A percentile compares a stretch with the other conserved stretches of the same genome.
These are phyloP conservation scores for Chaetomium tenue DNA, from an alignment of 495 filamentous ascomycete species.

Conservation along the genomic window DNA sequence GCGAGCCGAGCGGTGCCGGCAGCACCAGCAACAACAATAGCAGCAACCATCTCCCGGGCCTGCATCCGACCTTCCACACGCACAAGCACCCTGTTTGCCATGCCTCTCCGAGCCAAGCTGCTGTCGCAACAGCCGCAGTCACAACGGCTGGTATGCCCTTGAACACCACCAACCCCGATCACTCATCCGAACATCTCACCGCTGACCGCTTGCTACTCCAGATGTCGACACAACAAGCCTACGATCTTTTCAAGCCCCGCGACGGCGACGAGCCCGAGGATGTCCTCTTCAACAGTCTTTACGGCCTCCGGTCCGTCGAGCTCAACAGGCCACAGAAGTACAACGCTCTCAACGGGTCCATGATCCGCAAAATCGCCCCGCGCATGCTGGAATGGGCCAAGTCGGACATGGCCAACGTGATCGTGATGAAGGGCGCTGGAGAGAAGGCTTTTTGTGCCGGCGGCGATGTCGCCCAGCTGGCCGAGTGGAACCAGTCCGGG, in stretches of 20 bases:
- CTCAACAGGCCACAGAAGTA: constrained; percentile 89
- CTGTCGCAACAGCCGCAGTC: constrained; percentile 58
- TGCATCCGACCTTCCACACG: constrained; percentile 19
- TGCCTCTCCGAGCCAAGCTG: constrained; percentile 89
- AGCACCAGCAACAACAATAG: constrained; percentile 34
- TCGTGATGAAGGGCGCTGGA: constrained; percentile 88
- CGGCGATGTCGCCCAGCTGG: constrained; percentile 81
- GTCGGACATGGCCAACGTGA: constrained; percentile 86
- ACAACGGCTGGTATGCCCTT: constrained; percentile 46
- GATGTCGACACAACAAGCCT: constrained; percentile 55
- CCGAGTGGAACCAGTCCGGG: constrained; percentile 65
- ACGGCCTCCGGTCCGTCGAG: constrained; percentile 88
- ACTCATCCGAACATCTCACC: neutral
- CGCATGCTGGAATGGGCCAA: constrained; percentile 89
- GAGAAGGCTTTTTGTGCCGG: constrained; percentile 86
- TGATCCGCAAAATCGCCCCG: constrained; percentile 88
- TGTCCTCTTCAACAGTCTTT: constrained; percentile 83
- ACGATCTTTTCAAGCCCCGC: constrained; percentile 38
- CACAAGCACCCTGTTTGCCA: constrained; percentile 43
- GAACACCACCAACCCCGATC: neutral
- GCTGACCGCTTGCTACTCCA: constrained; percentile 31
- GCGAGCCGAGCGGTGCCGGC: constrained; percentile 43
- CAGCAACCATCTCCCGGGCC: constrained; percentile 38
- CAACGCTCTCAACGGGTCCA: constrained; percentile 88
- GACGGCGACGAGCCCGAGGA: constrained; percentile 78